Conservation (phyloP, 306 rosid genomes). For the Gynostemma pentaphyllum region DNA sequence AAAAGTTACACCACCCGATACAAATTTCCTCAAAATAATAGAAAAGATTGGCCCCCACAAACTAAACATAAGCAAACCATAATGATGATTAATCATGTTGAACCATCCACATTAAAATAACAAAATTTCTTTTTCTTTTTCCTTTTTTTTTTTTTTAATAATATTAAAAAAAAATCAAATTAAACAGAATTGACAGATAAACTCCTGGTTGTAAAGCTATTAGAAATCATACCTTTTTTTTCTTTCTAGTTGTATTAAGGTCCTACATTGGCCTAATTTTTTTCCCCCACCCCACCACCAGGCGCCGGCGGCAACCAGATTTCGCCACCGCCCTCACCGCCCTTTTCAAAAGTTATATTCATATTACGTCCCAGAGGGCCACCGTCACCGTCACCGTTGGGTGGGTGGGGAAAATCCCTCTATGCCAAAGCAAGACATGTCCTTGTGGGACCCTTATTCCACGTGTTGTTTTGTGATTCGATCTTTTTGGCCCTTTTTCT, state of each 20-base stretch:
- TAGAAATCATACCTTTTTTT: not conserved
- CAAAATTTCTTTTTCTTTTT: not conserved
- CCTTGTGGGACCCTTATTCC: not conserved
- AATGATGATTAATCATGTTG: slow-evolving; percentile 4
- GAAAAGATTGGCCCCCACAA: not conserved
- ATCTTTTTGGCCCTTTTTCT: not conserved
- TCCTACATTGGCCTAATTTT: not conserved
- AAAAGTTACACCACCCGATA: too few relatives aligned
- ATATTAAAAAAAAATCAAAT: not conserved
- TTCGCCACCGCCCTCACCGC: not conserved
- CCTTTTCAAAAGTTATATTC: too few relatives aligned
- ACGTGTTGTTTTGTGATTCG: not conserved
- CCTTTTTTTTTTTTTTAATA: not conserved
- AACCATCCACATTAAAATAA: not conserved
- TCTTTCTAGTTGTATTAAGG: not conserved
- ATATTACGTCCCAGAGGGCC: too few relatives aligned
- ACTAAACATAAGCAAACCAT: not conserved
- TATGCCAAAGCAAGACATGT: too few relatives aligned
- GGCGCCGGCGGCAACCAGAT: not conserved
- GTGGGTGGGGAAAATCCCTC: too few relatives aligned
- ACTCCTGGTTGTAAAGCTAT: slow-evolving; percentile 7
- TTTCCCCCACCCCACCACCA: slow-evolving; percentile 2
- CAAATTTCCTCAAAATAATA: too few relatives aligned
- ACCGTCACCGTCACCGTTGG: too few relatives aligned
- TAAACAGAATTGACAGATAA: slow-evolving; percentile 9